These are phyloP conservation scores for Colletotrichum tanaceti DNA, from an alignment of 2,329 filamentous ascomycete genomes.

Conservation along the genomic window DNA sequence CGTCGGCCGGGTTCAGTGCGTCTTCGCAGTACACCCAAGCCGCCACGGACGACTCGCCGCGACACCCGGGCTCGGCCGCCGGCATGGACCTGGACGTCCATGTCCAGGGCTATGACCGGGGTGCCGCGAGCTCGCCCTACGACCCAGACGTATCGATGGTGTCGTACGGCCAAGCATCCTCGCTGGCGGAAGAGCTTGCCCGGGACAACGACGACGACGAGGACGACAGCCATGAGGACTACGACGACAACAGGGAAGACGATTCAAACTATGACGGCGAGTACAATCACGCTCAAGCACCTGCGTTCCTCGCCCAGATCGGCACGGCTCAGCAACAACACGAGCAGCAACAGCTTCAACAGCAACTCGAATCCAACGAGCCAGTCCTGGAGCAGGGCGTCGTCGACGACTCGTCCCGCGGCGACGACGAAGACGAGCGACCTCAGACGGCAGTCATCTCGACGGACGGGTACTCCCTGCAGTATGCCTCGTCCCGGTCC, in stretches of 20 bases:
- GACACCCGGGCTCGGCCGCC: background rate
- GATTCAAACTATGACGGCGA: conserved; percentile 42
- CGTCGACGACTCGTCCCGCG: conserved; percentile 27
- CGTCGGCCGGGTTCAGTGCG: conserved; percentile 33
- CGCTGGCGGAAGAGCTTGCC: conserved; percentile 14
- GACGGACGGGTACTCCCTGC: conserved; percentile 3
- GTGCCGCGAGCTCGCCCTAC: background rate
- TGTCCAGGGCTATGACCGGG: conserved; percentile 13
- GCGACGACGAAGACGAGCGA: conserved; percentile 25
- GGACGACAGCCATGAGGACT: too few relatives aligned
- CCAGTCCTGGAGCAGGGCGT: conserved; percentile 33
- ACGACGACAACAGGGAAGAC: too few relatives aligned
- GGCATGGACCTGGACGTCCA: conserved; percentile 15
- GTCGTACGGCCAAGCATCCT: background rate
- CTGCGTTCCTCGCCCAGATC: conserved; percentile 29
- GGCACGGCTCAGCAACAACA: conserved; percentile 12
- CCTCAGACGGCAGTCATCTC: conserved; percentile 28
- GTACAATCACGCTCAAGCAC: conserved; percentile 9
- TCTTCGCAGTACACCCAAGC: conserved; percentile 31
- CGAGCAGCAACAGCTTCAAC: background rate
- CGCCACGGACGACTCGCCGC: conserved; percentile 21
- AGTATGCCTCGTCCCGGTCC: conserved; percentile 33
- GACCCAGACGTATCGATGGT: background rate
- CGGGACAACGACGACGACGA: conserved; percentile 36
- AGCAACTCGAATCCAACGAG: background rate